Conservation (phyloP, 371 early-diverging fungal genomes). For the Mortierella polycephala region DNA sequence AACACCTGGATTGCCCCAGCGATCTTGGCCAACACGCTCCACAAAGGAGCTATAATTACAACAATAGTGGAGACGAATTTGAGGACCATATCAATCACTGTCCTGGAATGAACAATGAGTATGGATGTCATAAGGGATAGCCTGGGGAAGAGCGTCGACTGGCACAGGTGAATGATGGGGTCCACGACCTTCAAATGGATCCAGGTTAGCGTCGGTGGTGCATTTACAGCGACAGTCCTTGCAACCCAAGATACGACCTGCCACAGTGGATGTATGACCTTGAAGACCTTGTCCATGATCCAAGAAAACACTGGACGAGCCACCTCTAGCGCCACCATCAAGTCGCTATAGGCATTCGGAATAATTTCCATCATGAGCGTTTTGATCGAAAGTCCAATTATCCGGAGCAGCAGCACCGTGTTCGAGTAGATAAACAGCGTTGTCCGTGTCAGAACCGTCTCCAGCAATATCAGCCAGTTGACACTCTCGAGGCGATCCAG, state of each 20-base stretch:
- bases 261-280: conserved; percentile 28
- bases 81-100: neutral
- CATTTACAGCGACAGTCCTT: conserved; percentile 6
- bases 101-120: conserved; percentile 5
- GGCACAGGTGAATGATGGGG: conserved; percentile 22
- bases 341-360: conserved; percentile 38
- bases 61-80: conserved; percentile 5
- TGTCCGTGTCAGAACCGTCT: conserved; percentile 13
- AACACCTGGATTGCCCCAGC: conserved; percentile 10
- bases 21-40: conserved; percentile 20
- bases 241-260: conserved; percentile 23
- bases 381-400: conserved; percentile 11
- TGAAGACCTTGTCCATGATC: conserved; percentile 26
- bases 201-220: conserved; percentile 12
- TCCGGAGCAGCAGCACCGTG: neutral
- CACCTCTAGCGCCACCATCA: conserved; percentile 32
- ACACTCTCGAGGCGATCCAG: conserved; percentile 25
- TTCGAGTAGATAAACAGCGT: conserved; percentile 6
- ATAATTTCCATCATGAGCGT: conserved; percentile 30
- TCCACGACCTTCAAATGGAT: conserved; percentile 9
- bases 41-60: conserved; percentile 12
- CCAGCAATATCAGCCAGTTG: conserved; percentile 43
- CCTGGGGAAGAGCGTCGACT: conserved; percentile 16
- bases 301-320: conserved; percentile 35
- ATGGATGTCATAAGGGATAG: neutral